Evolutionary conservation across 805 yeast genomes (phyloP).

Genomic region (Ogataea corticis): DNA sequence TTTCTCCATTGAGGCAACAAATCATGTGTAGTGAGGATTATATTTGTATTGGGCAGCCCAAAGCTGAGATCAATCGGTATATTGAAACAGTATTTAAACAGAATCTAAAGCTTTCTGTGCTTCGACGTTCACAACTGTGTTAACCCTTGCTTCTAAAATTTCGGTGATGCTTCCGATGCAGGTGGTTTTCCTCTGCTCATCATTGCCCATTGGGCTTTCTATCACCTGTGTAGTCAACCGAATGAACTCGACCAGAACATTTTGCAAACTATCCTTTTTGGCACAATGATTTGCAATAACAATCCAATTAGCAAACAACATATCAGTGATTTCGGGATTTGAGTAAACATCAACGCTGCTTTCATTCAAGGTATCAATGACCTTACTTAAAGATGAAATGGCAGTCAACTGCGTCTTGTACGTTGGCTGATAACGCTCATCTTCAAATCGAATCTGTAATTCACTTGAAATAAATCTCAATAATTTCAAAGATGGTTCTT

Average conservation of each 20-base stretch:
- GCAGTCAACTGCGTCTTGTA: constrained; percentile 21
- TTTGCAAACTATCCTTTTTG: constrained; percentile 42
- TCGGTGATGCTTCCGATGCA: constrained; percentile 37
- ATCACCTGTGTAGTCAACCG: constrained; percentile 23
- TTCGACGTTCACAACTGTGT: constrained; percentile 49
- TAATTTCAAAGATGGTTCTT: constrained; percentile 45
- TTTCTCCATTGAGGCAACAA: too few species aligned
- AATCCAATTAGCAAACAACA: constrained; percentile 18
- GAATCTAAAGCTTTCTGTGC: constrained; percentile 24
- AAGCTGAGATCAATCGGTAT: too few species aligned
- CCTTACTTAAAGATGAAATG: constrained; percentile 5
- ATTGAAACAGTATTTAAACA: neutral
- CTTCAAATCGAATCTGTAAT: constrained; percentile 27
- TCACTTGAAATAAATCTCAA: constrained; percentile 39
- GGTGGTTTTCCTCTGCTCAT: constrained; percentile 46
- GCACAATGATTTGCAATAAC: constrained; percentile 16
- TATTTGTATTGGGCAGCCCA: too few species aligned
- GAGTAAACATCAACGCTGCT: constrained; percentile 3
- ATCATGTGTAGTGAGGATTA: too few species aligned
- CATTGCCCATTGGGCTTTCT: neutral
- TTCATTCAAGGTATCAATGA: neutral
- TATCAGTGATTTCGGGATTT: constrained; percentile 18
- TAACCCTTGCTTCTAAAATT: constrained; percentile 38
- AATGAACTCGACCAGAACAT: constrained; percentile 53
- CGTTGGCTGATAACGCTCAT: constrained; percentile 17